These are phyloP conservation scores for Cladophialophora psammophila DNA, from an alignment of 2,329 filamentous ascomycete genomes.

Conservation along the genomic window DNA sequence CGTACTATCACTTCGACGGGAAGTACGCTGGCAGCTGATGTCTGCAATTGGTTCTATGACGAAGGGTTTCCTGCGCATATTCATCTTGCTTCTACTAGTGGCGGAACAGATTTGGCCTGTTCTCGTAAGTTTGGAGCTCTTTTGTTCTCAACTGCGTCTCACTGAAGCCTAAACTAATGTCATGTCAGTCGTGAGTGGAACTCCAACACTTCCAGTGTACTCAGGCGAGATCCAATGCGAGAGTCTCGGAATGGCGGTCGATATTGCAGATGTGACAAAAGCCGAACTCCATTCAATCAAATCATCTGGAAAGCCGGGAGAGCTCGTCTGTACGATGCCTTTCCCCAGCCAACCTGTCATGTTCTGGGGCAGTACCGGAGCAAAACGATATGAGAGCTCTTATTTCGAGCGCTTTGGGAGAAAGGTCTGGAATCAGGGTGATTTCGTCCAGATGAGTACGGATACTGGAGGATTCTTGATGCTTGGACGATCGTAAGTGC, in stretches of 20 bases:
- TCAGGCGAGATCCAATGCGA: constrained; percentile 63
- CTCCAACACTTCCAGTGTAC: constrained; percentile 72
- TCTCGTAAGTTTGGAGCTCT: constrained; percentile 29
- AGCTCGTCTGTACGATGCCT: constrained; percentile 54
- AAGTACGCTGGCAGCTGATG: constrained; percentile 70
- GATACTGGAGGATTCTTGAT: neutral
- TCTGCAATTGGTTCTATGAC: constrained; percentile 82
- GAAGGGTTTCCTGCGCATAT: constrained; percentile 69
- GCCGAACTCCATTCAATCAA: neutral
- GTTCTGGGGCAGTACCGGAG: constrained; percentile 56
- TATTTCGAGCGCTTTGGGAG: too few relatives aligned
- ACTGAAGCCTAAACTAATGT: neutral
- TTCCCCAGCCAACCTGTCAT: constrained; percentile 56
- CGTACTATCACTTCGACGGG: constrained; percentile 62
- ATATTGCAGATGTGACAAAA: constrained; percentile 4
- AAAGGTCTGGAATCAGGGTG: constrained; percentile 71
- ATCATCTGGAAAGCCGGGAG: constrained; percentile 48
- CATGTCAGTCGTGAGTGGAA: constrained; percentile 54
- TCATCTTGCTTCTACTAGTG: constrained; percentile 60
- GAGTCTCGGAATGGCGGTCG: constrained; percentile 53
- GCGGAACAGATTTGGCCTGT: constrained; percentile 42
- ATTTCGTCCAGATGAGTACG: constrained; percentile 46
- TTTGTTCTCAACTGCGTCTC: too few relatives aligned
- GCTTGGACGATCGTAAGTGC: too few relatives aligned
- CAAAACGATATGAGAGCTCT: constrained; percentile 45